Evolutionary conservation across 2,329 filamentous ascomycete species (phyloP).

Genomic region (Cladosporium colombiae): DNA sequence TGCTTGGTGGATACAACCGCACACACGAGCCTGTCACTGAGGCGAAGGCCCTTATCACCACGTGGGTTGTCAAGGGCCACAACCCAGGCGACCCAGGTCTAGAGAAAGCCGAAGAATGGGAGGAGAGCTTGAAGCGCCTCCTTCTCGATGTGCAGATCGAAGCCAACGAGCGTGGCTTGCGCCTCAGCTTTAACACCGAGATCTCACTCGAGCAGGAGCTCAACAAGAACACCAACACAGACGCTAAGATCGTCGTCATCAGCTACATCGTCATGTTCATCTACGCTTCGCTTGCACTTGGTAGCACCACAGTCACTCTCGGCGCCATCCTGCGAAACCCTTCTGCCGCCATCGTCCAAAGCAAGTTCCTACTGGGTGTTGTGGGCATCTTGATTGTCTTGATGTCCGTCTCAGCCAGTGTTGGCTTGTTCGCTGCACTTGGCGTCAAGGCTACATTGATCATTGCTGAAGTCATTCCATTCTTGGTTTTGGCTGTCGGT

Average conservation of each 20-base stretch:
- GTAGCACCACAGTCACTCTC: conserved; percentile 79
- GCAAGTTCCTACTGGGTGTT: conserved; percentile 94
- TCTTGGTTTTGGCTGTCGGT: conserved; percentile 91
- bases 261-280: conserved; percentile 99
- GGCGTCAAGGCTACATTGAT: conserved; percentile 95
- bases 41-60: conserved; percentile 79
- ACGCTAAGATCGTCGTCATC: conserved; percentile 93
- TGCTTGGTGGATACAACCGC: conserved; percentile 77
- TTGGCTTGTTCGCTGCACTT: conserved; percentile 88
- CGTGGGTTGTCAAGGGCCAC: conserved; percentile 92
- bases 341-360: conserved; percentile 82
- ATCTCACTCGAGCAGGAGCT: conserved; percentile 92
- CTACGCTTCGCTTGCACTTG: conserved; percentile 89
- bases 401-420: conserved; percentile 95
- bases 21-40: conserved; percentile 62
- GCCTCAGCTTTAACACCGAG: conserved; percentile 92
- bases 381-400: conserved; percentile 92
- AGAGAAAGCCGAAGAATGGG: conserved; percentile 82
- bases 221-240: conserved; percentile 97
- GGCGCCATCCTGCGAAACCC: conserved; percentile 79
- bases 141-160: conserved; percentile 79
- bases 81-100: conserved; percentile 71
- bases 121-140: conserved; percentile 72
- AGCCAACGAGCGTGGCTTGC: conserved; percentile 73
- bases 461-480: conserved; percentile 97